Evolutionary conservation across 2,329 filamentous ascomycete species (phyloP), one percentile per base, ranked within the genome.

Genomic region (Alternaria tenuissima): DNA sequence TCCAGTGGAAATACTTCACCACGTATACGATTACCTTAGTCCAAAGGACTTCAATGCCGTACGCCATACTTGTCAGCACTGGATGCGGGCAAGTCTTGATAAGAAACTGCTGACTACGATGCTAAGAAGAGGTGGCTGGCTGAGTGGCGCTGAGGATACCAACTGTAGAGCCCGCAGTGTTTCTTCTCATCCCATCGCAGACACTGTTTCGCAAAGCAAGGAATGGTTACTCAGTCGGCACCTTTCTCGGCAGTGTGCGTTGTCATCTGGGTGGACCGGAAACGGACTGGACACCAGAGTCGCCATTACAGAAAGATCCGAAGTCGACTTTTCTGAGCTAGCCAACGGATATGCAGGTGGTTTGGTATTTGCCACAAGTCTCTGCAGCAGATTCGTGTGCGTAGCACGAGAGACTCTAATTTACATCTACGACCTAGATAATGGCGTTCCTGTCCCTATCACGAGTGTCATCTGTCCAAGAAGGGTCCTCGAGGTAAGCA

Each of bases 41-140:
- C 84, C 84, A 0, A 73, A 76, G 24, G 82, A 85, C 65, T 90
- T 89, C 71, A 85, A 91, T 67, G 81, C 85, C 55, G 87, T 87
- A 16, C 82, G 88, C 18, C 84, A 86, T 62, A 84, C 84, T 18
- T 91, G 87, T 68, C 83, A 84, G 46, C 75, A 77, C 36, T 91
- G 87, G 88, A 87, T 89, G 79, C 74, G 82, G 38, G 83, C 82
- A 22, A 86, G 87, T 51, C 72, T 90, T n/a, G 78, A 88, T 51
- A 74, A 76, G 42, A 75, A 68, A 2, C 65, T 90, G 2, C 76
- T 90, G 11, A 74, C 77, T 26, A 68, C 67, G 2, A 88, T 89
- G 85, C 69, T 89, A 44, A 82, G 80, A 65, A 79, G 83, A 59
- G 85, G 84, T 38, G 86, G 86, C 4, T 87, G 86, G 83, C 47